phyloP scores from a whole-genome alignment of 2,329 filamentous ascomycete genomes.

The Hymenotorrendiella dingleyae region DNA sequence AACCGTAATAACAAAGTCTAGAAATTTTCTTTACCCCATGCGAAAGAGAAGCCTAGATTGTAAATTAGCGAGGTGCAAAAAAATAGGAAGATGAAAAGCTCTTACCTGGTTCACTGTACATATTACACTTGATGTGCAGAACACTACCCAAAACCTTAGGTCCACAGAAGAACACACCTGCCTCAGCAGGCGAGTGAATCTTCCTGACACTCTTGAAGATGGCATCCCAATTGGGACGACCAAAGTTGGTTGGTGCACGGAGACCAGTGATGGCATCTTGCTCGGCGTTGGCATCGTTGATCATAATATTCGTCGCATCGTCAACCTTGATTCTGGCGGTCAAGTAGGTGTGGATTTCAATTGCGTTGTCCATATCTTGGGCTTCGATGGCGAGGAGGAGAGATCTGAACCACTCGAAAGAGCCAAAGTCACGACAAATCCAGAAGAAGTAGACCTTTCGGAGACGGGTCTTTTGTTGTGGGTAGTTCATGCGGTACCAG shows the following conservation, averaged over 20 bases:
- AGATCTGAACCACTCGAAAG: conserved; percentile 85
- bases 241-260: conserved; percentile 77
- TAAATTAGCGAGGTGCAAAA: conserved; percentile 1
- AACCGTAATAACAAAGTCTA: no score
- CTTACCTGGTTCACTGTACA: conserved; percentile 77
- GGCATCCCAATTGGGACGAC: conserved; percentile 84
- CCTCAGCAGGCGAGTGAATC: conserved; percentile 66
- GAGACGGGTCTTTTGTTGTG: conserved; percentile 70
- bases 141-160: conserved; percentile 73
- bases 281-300: conserved; percentile 80
- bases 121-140: conserved; percentile 79
- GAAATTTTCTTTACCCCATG: conserved; percentile 47
- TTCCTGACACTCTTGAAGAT: conserved; percentile 80
- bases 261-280: conserved; percentile 81
- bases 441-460: conserved; percentile 91
- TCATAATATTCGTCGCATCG: conserved; percentile 88
- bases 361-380: conserved; percentile 75
- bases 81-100: conserved; percentile 31
- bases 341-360: conserved; percentile 86
- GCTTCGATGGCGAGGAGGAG: conserved; percentile 79
- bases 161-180: conserved; percentile 79
- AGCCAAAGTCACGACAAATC: conserved; percentile 83
- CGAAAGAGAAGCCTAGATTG: conserved; percentile 26
- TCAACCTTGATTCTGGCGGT: conserved; percentile 82
- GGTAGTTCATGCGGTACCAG: conserved; percentile 91